Percentiles rank a stretch among this genome's conserved stretches.
Conservation (phyloP, 2,329 filamentous ascomycete genomes). For the Diaporthe eres region DNA sequence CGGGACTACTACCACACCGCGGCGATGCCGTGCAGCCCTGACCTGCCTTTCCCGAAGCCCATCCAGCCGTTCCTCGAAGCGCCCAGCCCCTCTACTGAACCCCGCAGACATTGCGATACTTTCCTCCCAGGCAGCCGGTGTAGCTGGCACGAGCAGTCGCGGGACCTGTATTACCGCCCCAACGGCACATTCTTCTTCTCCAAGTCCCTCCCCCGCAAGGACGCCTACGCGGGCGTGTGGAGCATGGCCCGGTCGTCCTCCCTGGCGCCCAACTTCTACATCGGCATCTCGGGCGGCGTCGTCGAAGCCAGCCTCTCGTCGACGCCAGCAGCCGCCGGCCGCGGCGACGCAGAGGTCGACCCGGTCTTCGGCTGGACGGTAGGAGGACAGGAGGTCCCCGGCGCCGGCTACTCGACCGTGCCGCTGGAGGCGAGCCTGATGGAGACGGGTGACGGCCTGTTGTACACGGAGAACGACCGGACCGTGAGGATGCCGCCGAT, state of each 20-base stretch:
- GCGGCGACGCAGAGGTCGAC: slow-evolving; percentile 15
- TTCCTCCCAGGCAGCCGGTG: slow-evolving; percentile 53
- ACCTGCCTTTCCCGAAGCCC: slow-evolving; percentile 54
- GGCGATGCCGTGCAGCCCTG: slow-evolving; percentile 60
- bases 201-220: slow-evolving; percentile 45
- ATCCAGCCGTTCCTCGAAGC: slow-evolving; percentile 49
- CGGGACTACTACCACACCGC: slow-evolving; percentile 64
- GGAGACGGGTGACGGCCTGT: slow-evolving; percentile 50
- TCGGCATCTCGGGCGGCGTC: slow-evolving; percentile 63
- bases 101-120: slow-evolving; percentile 52
- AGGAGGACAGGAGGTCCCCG: slow-evolving; percentile 5
- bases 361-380: slow-evolving; percentile 39
- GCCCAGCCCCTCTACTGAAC: slow-evolving; percentile 29
- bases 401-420: slow-evolving; percentile 43
- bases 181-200: slow-evolving; percentile 64
- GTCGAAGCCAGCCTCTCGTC: slow-evolving; percentile 57
- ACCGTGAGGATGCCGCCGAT: slow-evolving; percentile 44
- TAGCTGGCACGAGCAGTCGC: slow-evolving; percentile 63
- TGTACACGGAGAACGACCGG: slow-evolving; percentile 40
- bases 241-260: slow-evolving; percentile 64
- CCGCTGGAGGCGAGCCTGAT: slow-evolving; percentile 43
- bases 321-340: slow-evolving; percentile 17
- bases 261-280: slow-evolving; percentile 62
- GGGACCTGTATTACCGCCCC: slow-evolving; percentile 60
- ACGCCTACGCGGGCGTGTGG: slow-evolving; percentile 54